These are phyloP conservation scores for Xylaria intraflava DNA, from an alignment of 495 filamentous ascomycete species.

Conservation along the genomic window DNA sequence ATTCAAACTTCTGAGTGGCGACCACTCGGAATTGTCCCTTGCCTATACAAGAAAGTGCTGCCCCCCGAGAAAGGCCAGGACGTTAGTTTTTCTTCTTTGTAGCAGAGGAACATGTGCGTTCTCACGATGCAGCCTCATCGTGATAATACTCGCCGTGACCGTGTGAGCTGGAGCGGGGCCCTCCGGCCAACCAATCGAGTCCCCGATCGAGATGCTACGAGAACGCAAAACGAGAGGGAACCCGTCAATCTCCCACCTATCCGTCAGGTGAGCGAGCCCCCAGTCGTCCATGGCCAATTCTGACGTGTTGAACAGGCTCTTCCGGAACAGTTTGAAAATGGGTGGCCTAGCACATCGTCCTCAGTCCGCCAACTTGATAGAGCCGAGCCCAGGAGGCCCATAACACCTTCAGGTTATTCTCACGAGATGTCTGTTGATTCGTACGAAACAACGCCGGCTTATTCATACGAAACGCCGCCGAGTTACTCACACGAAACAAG, in stretches of 20 bases:
- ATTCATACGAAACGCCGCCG: background rate
- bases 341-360: slow-evolving; percentile 17
- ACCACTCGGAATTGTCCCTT: background rate
- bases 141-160: background rate
- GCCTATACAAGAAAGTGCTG: background rate
- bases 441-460: background rate
- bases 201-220: background rate
- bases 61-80: too few relatives aligned
- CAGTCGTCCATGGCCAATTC: background rate
- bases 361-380: slow-evolving; percentile 21
- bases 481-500: background rate
- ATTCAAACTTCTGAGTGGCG: background rate
- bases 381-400: slow-evolving; percentile 10
- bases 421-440: background rate
- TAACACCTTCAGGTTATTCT: slow-evolving; percentile 28
- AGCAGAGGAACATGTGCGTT: background rate
- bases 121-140: background rate
- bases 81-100: too few relatives aligned
- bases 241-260: slow-evolving; percentile 40
- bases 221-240: slow-evolving; percentile 16
- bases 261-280: slow-evolving; percentile 28
- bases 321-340: slow-evolving; percentile 25
- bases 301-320: slow-evolving; percentile 28
- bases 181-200: background rate
- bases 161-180: background rate